Percentiles rank a stretch among this genome's conserved stretches.
Evolutionary conservation across 148 eudicot species (phyloP).

Genomic region (Amaranthus palmeri): DNA sequence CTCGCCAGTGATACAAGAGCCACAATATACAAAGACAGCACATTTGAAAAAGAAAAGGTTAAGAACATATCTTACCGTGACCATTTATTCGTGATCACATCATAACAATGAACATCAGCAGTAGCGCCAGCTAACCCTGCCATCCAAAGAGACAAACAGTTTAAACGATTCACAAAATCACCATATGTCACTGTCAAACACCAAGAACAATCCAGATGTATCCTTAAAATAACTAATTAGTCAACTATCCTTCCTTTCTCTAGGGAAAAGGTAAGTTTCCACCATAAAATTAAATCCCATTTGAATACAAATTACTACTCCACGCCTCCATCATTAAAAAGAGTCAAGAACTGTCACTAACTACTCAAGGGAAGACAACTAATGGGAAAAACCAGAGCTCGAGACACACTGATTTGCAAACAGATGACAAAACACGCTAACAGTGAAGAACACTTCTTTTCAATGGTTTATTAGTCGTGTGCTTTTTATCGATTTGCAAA

Average conservation of each 20-base stretch:
- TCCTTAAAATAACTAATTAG: not conserved
- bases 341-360: not conserved
- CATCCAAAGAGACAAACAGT: constrained; percentile 21
- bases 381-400: too few relatives aligned
- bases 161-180: constrained; percentile 11
- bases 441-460: too few relatives aligned
- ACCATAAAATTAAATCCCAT: not conserved
- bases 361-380: not conserved
- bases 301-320: not conserved
- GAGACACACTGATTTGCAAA: too few relatives aligned
- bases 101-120: constrained; percentile 95
- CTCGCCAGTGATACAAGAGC: constrained; percentile 5
- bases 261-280: not conserved
- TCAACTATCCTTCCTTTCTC: not conserved
- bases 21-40: not conserved
- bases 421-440: too few relatives aligned
- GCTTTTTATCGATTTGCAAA: too few relatives aligned
- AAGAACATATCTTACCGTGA: constrained; percentile 56
- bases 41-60: not conserved
- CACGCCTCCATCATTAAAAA: not conserved
- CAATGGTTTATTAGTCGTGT: too few relatives aligned
- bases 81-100: constrained; percentile 92
- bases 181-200: constrained; percentile 3
- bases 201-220: not conserved
- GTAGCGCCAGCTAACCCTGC: constrained; percentile 98